Percentiles rank a stretch among this genome's conserved stretches.
Evolutionary conservation across 805 yeast species (phyloP).

Genomic region (Debaryomyces hansenii): DNA sequence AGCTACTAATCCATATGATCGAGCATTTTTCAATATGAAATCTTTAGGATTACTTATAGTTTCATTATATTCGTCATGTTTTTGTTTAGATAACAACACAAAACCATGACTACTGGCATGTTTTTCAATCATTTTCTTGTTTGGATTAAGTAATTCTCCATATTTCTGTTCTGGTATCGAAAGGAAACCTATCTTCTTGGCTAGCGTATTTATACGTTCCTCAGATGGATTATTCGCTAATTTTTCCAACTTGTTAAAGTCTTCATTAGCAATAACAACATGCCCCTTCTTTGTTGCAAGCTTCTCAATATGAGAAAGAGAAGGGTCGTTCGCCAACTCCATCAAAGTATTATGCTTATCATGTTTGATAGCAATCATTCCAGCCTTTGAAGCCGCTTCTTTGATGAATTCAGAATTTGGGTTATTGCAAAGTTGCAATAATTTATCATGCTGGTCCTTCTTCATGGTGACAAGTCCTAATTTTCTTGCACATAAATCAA

Average conservation of each 20-base stretch:
- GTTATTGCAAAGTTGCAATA: conserved; percentile 2
- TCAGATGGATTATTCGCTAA: conserved; percentile 22
- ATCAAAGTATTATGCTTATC: conserved; percentile 11
- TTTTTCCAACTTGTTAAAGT: conserved; percentile 22
- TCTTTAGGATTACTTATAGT: conserved; percentile 10
- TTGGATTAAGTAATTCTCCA: background rate
- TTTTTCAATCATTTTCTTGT: background rate
- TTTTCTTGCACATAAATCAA: background rate
- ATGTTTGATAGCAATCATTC: conserved; percentile 11
- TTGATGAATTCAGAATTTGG: conserved; percentile 19
- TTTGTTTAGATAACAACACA: conserved; percentile 7
- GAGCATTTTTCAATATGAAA: conserved; percentile 5
- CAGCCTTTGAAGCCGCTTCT: conserved; percentile 10
- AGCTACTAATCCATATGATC: background rate
- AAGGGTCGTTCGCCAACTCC: conserved; percentile 31
- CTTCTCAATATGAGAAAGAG: conserved; percentile 13
- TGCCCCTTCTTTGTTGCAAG: conserved; percentile 14
- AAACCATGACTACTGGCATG: conserved; percentile 9
- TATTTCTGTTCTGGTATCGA: conserved; percentile 16
- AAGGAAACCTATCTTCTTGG: conserved; percentile 13
- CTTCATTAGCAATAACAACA: conserved; percentile 11
- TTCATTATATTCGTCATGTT: conserved; percentile 4
- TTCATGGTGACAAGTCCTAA: conserved; percentile 8
- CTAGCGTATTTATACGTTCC: conserved; percentile 19
- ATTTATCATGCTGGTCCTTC: conserved; percentile 1